These are phyloP conservation scores for Mortierella antarctica DNA, from an alignment of 192 early-diverging fungal genomes.

Conservation along the genomic window DNA sequence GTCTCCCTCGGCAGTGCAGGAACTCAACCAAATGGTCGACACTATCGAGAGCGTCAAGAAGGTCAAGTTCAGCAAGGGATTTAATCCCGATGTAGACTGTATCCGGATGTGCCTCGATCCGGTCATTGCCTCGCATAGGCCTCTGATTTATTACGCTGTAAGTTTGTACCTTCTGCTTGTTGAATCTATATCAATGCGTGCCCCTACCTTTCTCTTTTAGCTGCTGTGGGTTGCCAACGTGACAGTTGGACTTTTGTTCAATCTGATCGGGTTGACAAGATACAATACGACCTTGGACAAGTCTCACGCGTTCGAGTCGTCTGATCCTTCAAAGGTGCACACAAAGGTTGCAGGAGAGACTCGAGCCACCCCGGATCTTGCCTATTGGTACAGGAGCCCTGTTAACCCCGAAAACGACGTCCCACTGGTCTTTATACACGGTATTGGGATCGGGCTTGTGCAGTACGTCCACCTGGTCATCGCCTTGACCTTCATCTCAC, in stretches of 20 bases:
- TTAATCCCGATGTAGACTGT: conserved; percentile 56
- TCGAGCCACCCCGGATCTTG: conserved; percentile 20
- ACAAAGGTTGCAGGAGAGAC: not conserved
- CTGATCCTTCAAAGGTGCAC: not conserved
- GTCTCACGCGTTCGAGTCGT: not conserved
- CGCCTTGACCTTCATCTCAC: conserved; percentile 46
- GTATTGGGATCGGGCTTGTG: conserved; percentile 68
- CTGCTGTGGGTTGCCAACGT: conserved; percentile 17
- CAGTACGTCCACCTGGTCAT: conserved; percentile 63
- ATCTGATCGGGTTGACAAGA: conserved; percentile 19
- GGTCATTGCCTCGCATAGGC: conserved; percentile 63
- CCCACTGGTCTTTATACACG: conserved; percentile 75
- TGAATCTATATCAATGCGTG: conserved; percentile 3
- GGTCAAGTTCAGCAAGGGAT: conserved; percentile 55
- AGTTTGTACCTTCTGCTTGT: not conserved
- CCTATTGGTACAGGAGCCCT: conserved; percentile 58
- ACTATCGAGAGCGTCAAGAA: conserved; percentile 44
- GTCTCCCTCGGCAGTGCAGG: conserved; percentile 29
- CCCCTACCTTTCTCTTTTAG: conserved; percentile 2
- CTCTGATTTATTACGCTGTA: conserved; percentile 62
- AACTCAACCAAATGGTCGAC: conserved; percentile 52
- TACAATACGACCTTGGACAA: conserved; percentile 1
- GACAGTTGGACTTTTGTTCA: conserved; percentile 7
- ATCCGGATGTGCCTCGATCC: conserved; percentile 67
- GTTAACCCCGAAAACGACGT: conserved; percentile 27